Base-by-base conservation (phyloP, 2,329 filamentous ascomycete species). In the Xylariaceae sp. region DNA sequence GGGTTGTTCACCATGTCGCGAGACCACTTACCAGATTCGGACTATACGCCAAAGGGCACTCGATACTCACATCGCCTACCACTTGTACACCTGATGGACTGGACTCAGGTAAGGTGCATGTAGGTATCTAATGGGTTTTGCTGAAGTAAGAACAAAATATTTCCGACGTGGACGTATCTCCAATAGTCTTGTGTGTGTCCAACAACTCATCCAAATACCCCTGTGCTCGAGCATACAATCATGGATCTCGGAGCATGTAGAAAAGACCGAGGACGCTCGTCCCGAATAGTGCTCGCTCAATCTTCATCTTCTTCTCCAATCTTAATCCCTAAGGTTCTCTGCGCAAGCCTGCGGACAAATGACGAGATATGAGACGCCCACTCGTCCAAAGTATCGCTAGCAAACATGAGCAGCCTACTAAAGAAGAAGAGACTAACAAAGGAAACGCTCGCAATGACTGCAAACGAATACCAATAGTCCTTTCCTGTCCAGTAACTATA, bases 391-490 rank as follows among this genome's bases (percentile, higher is more conserved):
- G 67, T 62, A 50, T 79, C 75, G 56, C 71, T 76, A n/a, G 73
- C 60, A 55, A 72, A 70, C 69, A 76, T 74, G 60, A 79, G 63
- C 49, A 77, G 51, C 41, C 71, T 68, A 52, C 73, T 72, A 59
- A 78, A 77, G 63, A 79, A 78, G 65, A 84, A 77, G 42, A 90
- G 68, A 36, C 78, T 69, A 9, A 83, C 53, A 47, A 87, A 76
- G 0, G 83, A 86, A 19, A 85, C 56, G 13, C 75, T 74, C 46
- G 87, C 76, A 14, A 89, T 78, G 31, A 86, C 78, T 0, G 75
- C 80, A 70, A 91, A 90, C 28, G 77, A 72, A 45, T 80, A 73
- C 87, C 87, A 90, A 66, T 88, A 91, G 41, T 82, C 79, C 50
- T 68, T 76, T 13, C 78, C 70, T 0, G 80, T 82, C 68, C 88